phyloP scores from a whole-genome alignment of 352 stramenopile species.

The Phytopythium aichiense region DNA sequence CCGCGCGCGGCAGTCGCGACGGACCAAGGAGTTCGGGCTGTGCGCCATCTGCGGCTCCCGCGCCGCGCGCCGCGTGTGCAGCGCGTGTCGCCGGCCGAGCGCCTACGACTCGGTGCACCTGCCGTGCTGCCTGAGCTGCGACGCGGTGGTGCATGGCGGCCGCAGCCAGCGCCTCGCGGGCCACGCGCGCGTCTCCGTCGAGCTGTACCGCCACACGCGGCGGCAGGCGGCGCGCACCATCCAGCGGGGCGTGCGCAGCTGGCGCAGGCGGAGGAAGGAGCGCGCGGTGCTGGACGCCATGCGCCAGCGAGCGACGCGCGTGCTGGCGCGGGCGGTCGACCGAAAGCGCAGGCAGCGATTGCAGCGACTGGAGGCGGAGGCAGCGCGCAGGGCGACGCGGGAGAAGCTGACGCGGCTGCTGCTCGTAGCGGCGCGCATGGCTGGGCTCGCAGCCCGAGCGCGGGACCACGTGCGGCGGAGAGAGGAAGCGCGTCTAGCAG shows the following conservation, averaged over 20 bases:
- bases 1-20: conserved; percentile 24
- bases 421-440: neutral
- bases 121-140: conserved; percentile 36
- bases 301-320: neutral
- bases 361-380: neutral
- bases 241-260: neutral
- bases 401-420: neutral
- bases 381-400: neutral
- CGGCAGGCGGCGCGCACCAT: neutral
- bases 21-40: conserved; percentile 17
- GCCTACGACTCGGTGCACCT: neutral
- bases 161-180: neutral
- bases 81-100: neutral
- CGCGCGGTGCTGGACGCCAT: neutral
- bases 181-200: conserved; percentile 1
- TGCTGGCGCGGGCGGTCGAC: neutral
- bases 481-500: neutral
- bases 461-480: neutral
- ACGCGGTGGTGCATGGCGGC: neutral
- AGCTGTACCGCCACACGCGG: neutral
- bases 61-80: neutral
- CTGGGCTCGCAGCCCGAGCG: neutral
- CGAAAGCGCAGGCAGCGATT: neutral
- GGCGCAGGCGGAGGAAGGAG: neutral
- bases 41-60: conserved; percentile 33